Evolutionary conservation across 495 filamentous ascomycete species (phyloP), one percentile per base, ranked within the genome.

Genomic region (Hypomontagnella submonticulosa): DNA sequence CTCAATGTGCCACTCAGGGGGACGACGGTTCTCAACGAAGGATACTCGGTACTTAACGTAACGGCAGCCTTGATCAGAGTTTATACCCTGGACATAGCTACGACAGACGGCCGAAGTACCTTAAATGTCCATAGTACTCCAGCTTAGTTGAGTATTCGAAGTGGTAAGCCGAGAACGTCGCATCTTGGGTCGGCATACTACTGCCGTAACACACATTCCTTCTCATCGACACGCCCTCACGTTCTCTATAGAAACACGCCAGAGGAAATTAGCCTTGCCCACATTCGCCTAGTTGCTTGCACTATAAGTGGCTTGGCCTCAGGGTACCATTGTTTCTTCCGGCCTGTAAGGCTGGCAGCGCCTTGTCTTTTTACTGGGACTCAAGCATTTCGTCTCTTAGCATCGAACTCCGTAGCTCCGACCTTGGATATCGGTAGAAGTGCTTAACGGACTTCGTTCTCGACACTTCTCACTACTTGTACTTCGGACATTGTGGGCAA

Each of bases 131-230:
- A 18, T 13, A 27, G 49, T 69, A 55, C 50, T 55, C 12, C 33
- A 23, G 20, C 4, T 23, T 41, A 23, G 20, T 19, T n/a, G 54
- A 42, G 34, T 48, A 54, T 34, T 67, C 11, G 13, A 38, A 34
- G 12, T 53, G 55, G 56, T 64, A 61, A 69, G 50, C 66, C 61
- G 34, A 44, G 27, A 8, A 16, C 30, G 51, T 51, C 32, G 51
- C 43, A 63, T 69, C 66, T 61, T 64, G 56, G 55, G 30, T 56
- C 60, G 46, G 49, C 56, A 63, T 55, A 61, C 56, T 19, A 32
- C 40, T 61, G 50, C 66, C 60, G 60, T 44, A 64, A 64, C 51
- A 51, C 55, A 58, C 48, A 58, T 51, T 52, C 16, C 44, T 57
- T 69, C 23, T 51, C 44, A 56, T 56, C 33, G 44, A 19, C 38